Percentiles rank a stretch among this genome's conserved stretches.
Evolutionary conservation across 2,329 filamentous ascomycete species (phyloP).

Genomic region (Claviceps arundinis): DNA sequence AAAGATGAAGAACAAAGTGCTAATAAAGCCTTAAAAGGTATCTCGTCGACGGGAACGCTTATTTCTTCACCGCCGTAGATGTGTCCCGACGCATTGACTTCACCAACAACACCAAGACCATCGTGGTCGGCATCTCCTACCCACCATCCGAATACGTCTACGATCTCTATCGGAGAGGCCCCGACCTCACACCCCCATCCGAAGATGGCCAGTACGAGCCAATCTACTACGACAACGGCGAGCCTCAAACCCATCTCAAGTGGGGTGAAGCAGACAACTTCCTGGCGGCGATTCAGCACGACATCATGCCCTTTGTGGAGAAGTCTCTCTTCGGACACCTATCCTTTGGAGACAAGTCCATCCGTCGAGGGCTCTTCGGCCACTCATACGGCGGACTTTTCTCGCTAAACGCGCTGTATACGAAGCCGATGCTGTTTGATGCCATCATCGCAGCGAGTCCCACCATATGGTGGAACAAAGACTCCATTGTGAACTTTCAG

Average conservation of each 20-base stretch:
- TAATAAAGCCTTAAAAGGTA: constrained; percentile 15
- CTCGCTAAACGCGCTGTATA: constrained; percentile 29
- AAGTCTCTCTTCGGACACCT: constrained; percentile 13
- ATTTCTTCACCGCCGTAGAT: constrained; percentile 21
- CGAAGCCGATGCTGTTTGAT: constrained; percentile 26
- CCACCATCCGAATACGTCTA: constrained; percentile 16
- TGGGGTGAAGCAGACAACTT: constrained; percentile 32
- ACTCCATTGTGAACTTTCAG: constrained; percentile 23
- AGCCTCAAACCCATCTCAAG: constrained; percentile 13
- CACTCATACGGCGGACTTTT: constrained; percentile 38
- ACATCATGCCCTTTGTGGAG: constrained; percentile 22
- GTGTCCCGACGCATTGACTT: constrained; percentile 14
- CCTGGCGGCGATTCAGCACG: constrained; percentile 27
- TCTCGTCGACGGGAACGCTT: constrained; percentile 21
- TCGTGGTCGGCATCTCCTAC: constrained; percentile 22
- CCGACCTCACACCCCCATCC: constrained; percentile 18
- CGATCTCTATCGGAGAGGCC: constrained; percentile 14
- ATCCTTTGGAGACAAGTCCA: constrained; percentile 16
- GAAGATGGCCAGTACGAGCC: constrained; percentile 12
- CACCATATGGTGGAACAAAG: constrained; percentile 32
- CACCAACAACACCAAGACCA: constrained; percentile 13
- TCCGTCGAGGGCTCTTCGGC: constrained; percentile 30
- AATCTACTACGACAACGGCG: constrained; percentile 12
- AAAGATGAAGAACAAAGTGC: background rate
- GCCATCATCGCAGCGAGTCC: constrained; percentile 32